Base-by-base conservation (phyloP, 495 filamentous ascomycete species). In the Aspergillus sparsus region DNA sequence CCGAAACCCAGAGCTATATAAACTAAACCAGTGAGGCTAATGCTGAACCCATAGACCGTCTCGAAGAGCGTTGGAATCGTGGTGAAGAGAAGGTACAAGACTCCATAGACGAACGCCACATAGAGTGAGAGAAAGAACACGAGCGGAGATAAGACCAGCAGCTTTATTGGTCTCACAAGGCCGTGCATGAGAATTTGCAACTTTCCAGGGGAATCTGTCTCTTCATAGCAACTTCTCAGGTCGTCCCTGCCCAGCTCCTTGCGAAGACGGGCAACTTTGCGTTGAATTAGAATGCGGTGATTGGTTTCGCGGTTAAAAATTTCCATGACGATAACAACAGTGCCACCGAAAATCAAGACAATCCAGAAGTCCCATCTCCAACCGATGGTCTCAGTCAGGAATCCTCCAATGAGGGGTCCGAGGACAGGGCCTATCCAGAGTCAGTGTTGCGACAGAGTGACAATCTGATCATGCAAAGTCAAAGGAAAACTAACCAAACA, bases 281-380 rank as follows among this genome's bases (percentile, higher is more conserved):
- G 80, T 35, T 80, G 83, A 9, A 95, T 75, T 15, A 96, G 73
- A 13, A 92, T 86, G 45, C 80, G 82, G 10, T 87, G 89, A 27
- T 91, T 74, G 16, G 89, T 92, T 71, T 96, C 91, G 53, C 82
- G 83, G 16, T 83, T 77, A 8, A 89, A 64, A 13, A 72, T 62
- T 42, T 83, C 55, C 47, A 76, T 77, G n/a, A 82, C n/a, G 32
- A 74, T 31, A 11, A 60, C 57, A 34, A 69, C 55, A 36, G 46
- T 59, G 33, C 67, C 66, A 3, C 70, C 69, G 7, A 80, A 56
- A 36, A 84, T 79, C 0, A 75, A 65, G 3, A 79, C 68, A 3
- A 80, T 53, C 69, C 77, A 76, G 35, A 79, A 79, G 3, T 68
- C 75, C 78, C 79, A 81, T 32, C 47, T 10, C 47, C 47, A 50